Percentiles rank a stretch among this genome's conserved stretches.
phyloP scores from a whole-genome alignment of 2,329 filamentous ascomycete genomes.

The Byssoonygena ceratinophila region DNA sequence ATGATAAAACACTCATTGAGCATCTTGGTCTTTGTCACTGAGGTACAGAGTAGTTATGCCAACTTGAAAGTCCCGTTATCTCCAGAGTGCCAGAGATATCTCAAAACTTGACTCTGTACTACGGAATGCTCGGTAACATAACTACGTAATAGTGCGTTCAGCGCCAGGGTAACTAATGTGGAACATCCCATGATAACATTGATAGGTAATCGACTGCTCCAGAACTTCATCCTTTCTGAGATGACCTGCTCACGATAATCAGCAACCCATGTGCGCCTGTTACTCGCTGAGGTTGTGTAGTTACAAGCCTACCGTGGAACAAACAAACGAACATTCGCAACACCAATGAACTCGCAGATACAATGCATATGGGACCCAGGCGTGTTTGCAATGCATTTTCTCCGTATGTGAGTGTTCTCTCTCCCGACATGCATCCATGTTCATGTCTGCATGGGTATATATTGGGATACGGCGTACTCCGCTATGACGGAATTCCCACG shows the following conservation, averaged over 20 bases:
- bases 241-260: not conserved
- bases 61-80: no score
- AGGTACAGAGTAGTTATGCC: no score
- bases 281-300: slow-evolving; percentile 1
- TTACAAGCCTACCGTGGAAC: not conserved
- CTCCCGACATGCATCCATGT: not conserved
- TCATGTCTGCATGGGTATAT: not conserved
- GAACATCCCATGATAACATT: slow-evolving; percentile 5
- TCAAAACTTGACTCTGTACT: not conserved
- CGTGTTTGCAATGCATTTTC: not conserved
- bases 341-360: not conserved
- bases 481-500: not conserved
- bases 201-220: slow-evolving; percentile 2
- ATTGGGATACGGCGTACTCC: no score
- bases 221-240: not conserved
- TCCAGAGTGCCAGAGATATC: not conserved
- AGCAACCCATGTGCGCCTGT: not conserved
- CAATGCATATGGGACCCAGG: not conserved
- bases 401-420: not conserved
- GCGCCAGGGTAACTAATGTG: slow-evolving; percentile 2
- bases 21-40: no score
- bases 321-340: not conserved
- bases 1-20: no score
- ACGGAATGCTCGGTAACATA: not conserved
- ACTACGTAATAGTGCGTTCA: slow-evolving; percentile 1